Base-by-base conservation (phyloP, 2,329 filamentous ascomycete genomes). In the Fusarium metavorans region DNA sequence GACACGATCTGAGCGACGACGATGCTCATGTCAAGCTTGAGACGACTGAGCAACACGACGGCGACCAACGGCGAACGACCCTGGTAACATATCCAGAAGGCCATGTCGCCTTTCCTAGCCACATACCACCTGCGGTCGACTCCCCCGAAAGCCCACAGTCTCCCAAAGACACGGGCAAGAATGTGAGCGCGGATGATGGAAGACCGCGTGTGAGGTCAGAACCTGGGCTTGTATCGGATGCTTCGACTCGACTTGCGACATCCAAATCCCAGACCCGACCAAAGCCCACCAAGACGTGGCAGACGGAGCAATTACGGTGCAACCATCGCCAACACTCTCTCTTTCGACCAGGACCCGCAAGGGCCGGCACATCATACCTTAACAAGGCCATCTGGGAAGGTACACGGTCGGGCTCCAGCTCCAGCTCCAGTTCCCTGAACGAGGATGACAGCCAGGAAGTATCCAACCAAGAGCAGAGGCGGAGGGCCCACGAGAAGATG, bases 371-470 rank as follows among this genome's bases (percentile, higher is more conserved):
- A 6, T 76, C 74, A 13, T 76, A 76, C 63, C 43, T 76, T 41
- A 76, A 76, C 30, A 73, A 54, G 50, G 74, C 74, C 27, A 76
- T 76, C 16, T 76, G 71, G 74, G 68, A 64, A 60, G 74, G 73
- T 3, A 48, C 56, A 27, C 43, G 64, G 6, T 57, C 43, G 14
- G 23, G 27, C 9, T 30, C 56, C 7, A 65, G 64, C 37, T 69
- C 73, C 18, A 73, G 66, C 25, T 68, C 66, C n/a, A 75, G 66
- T 20, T 75, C 74, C 14, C 39, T 64, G 30, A 56, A 64, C n/a
- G 74, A 66, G 18, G 66, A 74, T 14, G 59, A 68, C 11, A 25
- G 7, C 7, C 37, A 63, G 37, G 50, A 62, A 37, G 11, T 56
- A 10, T 11, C 35, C 32, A 18, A 50, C 32, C 34, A 65, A 39